A percentile compares a stretch with the other conserved stretches of the same genome.
Evolutionary conservation across 331 rosid species (phyloP).

Genomic region (Pyrus hybrid): DNA sequence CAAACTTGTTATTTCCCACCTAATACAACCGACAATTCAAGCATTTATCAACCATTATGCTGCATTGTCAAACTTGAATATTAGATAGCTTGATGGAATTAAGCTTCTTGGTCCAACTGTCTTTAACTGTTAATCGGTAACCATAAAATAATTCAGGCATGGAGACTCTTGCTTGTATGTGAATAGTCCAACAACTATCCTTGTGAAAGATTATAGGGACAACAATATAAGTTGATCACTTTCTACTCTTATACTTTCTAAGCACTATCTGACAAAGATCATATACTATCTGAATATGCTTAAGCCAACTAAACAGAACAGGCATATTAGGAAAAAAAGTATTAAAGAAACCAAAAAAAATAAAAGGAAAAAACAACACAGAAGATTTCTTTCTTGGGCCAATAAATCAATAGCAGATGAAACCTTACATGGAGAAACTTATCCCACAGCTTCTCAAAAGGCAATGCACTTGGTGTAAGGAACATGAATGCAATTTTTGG

Average conservation of each 20-base stretch:
- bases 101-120: not conserved
- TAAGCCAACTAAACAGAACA: not conserved
- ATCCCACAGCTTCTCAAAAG: conserved; percentile 95
- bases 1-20: too few relatives aligned
- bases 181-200: not conserved
- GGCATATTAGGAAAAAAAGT: not conserved
- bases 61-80: not conserved
- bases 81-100: not conserved
- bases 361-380: not conserved
- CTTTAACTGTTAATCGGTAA: not conserved
- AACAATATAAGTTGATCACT: not conserved
- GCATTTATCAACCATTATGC: not conserved
- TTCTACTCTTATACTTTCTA: not conserved
- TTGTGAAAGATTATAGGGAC: not conserved
- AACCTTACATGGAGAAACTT: conserved; percentile 73
- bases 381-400: not conserved
- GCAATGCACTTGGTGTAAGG: conserved; percentile 76
- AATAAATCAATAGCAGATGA: not conserved
- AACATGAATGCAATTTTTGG: conserved; percentile 93
- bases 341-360: not conserved
- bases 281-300: not conserved
- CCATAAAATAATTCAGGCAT: not conserved
- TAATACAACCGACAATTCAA: not conserved
- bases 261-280: not conserved
- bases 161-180: not conserved